These are phyloP conservation scores for Coemansia sp. DNA, from an alignment of 192 early-diverging fungal species.

Conservation along the genomic window DNA sequence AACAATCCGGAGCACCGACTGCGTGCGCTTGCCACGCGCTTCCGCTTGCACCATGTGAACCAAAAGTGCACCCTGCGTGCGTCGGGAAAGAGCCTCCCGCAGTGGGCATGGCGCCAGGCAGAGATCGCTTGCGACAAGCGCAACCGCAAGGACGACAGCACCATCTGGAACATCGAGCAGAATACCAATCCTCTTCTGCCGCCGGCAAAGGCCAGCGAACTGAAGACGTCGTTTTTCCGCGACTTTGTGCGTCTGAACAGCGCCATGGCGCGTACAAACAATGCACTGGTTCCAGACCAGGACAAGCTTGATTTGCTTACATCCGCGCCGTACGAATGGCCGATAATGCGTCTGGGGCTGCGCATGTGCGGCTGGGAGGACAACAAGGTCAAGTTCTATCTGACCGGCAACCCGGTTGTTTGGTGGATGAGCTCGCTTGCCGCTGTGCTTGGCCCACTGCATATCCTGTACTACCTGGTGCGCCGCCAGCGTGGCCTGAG, in stretches of 20 bases:
- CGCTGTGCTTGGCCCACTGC: slow-evolving; percentile 18
- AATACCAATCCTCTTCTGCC: slow-evolving; percentile 80
- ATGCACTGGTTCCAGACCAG: slow-evolving; percentile 87
- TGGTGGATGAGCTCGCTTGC: slow-evolving; percentile 80
- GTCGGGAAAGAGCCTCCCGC: slow-evolving; percentile 73
- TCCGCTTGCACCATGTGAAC: slow-evolving; percentile 73
- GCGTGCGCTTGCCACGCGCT: slow-evolving; percentile 74
- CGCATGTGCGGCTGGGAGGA: slow-evolving; percentile 95
- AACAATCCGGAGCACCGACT: slow-evolving; percentile 54
- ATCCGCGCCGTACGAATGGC: slow-evolving; percentile 82
- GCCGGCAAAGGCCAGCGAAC: slow-evolving; percentile 60
- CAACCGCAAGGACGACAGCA: slow-evolving; percentile 61
- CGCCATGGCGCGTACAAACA: slow-evolving; percentile 96
- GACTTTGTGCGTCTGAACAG: slow-evolving; percentile 90
- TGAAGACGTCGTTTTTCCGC: slow-evolving; percentile 74
- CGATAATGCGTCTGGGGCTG: slow-evolving; percentile 78
- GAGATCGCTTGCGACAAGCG: slow-evolving; percentile 87
- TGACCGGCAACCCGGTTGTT: slow-evolving; percentile 90
- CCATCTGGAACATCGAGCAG: slow-evolving; percentile 93
- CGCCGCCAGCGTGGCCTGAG: slow-evolving; percentile 59
- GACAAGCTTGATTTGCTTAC: slow-evolving; percentile 77
- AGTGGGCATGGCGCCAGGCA: slow-evolving; percentile 96
- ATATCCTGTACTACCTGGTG: slow-evolving; percentile 45
- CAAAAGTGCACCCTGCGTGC: slow-evolving; percentile 79
- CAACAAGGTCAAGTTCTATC: slow-evolving; percentile 79